A percentile compares a stretch with the other conserved stretches of the same genome.
phyloP scores from a whole-genome alignment of 2,329 filamentous ascomycete species.

The Tolypocladium ophioglossoides region DNA sequence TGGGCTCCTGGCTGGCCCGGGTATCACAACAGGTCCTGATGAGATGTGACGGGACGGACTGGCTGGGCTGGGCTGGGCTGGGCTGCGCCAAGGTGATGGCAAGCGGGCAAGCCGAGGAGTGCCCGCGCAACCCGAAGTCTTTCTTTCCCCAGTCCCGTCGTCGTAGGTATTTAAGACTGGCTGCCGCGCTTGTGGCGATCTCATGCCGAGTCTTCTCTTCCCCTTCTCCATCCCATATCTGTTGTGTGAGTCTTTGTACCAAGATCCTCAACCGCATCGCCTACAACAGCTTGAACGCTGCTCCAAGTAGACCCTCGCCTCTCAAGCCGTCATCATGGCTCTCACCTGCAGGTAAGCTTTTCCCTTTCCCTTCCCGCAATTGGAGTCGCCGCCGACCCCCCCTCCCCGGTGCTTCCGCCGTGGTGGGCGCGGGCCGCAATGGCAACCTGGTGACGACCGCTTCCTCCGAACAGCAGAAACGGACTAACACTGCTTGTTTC shows the following conservation, averaged over 20 bases:
- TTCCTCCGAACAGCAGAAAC: background rate
- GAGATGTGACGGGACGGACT: background rate
- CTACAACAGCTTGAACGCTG: background rate
- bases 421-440: background rate
- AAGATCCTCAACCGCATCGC: background rate
- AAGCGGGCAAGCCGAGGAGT: background rate
- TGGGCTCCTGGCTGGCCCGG: background rate
- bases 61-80: background rate
- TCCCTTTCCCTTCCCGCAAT: background rate
- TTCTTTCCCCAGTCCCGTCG: background rate
- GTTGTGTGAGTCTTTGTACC: background rate
- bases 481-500: conserved; percentile 3
- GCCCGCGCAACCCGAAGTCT: background rate
- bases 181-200: background rate
- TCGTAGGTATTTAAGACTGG: background rate
- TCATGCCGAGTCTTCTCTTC: background rate
- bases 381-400: background rate
- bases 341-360: conserved; percentile 45
- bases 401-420: background rate
- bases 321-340: conserved; percentile 35
- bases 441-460: conserved; percentile 5
- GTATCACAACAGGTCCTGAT: background rate
- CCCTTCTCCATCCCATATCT: background rate
- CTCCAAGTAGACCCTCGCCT: background rate
- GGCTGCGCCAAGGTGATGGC: background rate